Evolutionary conservation across 208 protist species (phyloP).

Genomic region (Porcisia hertigi): DNA sequence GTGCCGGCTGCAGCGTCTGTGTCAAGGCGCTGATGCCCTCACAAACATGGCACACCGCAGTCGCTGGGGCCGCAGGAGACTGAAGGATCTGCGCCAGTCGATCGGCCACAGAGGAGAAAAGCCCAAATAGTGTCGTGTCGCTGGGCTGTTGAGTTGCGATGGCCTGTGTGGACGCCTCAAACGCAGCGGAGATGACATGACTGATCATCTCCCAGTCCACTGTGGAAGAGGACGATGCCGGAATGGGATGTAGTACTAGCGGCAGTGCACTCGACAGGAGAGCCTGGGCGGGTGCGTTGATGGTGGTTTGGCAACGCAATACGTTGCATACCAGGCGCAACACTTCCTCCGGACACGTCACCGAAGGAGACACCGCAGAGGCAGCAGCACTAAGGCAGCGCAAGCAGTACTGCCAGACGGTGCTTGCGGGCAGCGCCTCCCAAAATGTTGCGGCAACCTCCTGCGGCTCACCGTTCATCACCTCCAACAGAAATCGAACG

Average conservation of each 20-base stretch:
- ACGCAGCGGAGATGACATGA: slow-evolving; percentile 45
- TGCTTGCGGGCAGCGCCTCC: slow-evolving; percentile 40
- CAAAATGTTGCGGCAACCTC: slow-evolving; percentile 60
- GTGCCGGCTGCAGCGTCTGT: slow-evolving; percentile 57
- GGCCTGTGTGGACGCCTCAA: slow-evolving; percentile 60
- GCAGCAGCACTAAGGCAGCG: slow-evolving; percentile 18
- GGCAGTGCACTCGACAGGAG: slow-evolving; percentile 47
- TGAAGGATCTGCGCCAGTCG: slow-evolving; percentile 42
- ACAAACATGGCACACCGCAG: slow-evolving; percentile 47
- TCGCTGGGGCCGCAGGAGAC: slow-evolving; percentile 11
- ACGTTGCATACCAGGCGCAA: slow-evolving; percentile 45
- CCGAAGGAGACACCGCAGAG: neutral
- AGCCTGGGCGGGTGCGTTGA: slow-evolving; percentile 43
- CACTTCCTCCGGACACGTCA: slow-evolving; percentile 12
- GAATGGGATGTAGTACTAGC: slow-evolving; percentile 29
- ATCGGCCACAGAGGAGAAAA: slow-evolving; percentile 48
- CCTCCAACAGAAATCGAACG: slow-evolving; percentile 52
- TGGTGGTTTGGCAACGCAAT: slow-evolving; percentile 51
- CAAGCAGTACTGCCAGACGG: slow-evolving; percentile 52
- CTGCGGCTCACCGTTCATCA: slow-evolving; percentile 51
- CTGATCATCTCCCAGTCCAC: slow-evolving; percentile 32
- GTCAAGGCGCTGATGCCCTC: slow-evolving; percentile 72
- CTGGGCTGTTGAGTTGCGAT: slow-evolving; percentile 48
- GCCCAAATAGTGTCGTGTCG: slow-evolving; percentile 41
- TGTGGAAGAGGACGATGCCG: neutral